A percentile compares a stretch with the other conserved stretches of the same genome.
phyloP scores from a whole-genome alignment of 2,329 filamentous ascomycete genomes.

The Phyllachora maydis region DNA sequence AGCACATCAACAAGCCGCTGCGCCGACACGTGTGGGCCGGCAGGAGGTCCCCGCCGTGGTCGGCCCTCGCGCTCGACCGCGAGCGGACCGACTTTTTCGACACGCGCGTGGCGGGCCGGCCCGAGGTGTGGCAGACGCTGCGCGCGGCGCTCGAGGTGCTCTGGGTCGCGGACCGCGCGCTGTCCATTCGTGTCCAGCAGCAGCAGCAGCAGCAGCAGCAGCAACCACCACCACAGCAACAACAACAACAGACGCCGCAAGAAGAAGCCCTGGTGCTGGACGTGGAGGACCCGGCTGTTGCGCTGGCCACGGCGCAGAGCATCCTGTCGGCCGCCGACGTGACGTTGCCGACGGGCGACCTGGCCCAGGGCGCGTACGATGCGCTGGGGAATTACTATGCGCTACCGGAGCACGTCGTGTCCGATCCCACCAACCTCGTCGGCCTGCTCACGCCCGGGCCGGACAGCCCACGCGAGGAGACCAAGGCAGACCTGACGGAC shows the following conservation, averaged over 20 bases:
- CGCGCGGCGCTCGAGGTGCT: slow-evolving; percentile 46
- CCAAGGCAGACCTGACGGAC: slow-evolving; percentile 1
- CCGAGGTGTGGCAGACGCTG: slow-evolving; percentile 66
- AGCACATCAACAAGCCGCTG: slow-evolving; percentile 53
- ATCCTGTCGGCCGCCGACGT: slow-evolving; percentile 63
- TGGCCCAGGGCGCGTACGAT: slow-evolving; percentile 55
- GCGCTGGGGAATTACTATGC: slow-evolving; percentile 48
- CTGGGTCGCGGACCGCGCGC: slow-evolving; percentile 26
- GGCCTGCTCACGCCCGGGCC: slow-evolving; percentile 4
- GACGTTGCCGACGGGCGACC: slow-evolving; percentile 51
- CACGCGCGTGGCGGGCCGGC: slow-evolving; percentile 57
- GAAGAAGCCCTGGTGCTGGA: not conserved
- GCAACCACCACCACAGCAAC: too few species aligned
- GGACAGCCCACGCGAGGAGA: not conserved
- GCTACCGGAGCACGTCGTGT: slow-evolving; percentile 46
- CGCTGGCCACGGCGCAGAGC: slow-evolving; percentile 50
- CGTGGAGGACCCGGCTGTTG: slow-evolving; percentile 12
- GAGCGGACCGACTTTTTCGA: slow-evolving; percentile 80
- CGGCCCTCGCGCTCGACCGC: slow-evolving; percentile 40
- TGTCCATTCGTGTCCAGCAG: too few species aligned
- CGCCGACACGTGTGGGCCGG: slow-evolving; percentile 45
- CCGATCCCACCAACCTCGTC: slow-evolving; percentile 36
- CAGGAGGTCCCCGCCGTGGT: slow-evolving; percentile 31
- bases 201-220: too few species aligned
- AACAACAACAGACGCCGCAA: too few species aligned